Conservation (phyloP, 2,329 filamentous ascomycete species). For the Neocatenulostroma microsporum region DNA sequence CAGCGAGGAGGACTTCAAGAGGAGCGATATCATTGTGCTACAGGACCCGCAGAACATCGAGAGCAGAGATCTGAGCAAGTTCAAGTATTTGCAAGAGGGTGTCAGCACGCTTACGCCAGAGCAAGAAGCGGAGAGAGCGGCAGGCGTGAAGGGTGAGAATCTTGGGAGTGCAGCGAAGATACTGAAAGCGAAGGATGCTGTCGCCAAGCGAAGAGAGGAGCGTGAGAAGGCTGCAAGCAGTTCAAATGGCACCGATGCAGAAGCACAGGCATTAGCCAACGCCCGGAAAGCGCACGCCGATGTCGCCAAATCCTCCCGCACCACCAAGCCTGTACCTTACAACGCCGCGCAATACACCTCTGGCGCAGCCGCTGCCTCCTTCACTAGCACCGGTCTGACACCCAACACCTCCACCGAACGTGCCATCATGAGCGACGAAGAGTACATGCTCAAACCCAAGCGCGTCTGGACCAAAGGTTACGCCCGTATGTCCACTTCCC, state of each 20-base stretch:
- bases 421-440: constrained; percentile 82
- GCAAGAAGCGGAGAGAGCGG: constrained; percentile 58
- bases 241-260: constrained; percentile 11
- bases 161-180: constrained; percentile 77
- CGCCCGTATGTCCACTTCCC: constrained; percentile 76
- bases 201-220: constrained; percentile 78
- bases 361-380: constrained; percentile 82
- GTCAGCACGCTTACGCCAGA: constrained; percentile 58
- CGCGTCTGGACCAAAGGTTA: constrained; percentile 87
- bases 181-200: constrained; percentile 80
- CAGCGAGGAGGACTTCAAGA: constrained; percentile 74
- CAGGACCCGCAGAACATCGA: constrained; percentile 92
- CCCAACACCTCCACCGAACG: constrained; percentile 83
- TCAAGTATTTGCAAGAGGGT: constrained; percentile 83
- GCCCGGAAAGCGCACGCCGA: constrained; percentile 46
- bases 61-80: constrained; percentile 72
- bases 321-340: constrained; percentile 49
- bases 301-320: constrained; percentile 17
- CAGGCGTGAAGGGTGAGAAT: constrained; percentile 64
- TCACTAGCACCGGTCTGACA: constrained; percentile 89
- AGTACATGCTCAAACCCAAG: constrained; percentile 90
- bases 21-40: constrained; percentile 89
- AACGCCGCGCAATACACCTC: constrained; percentile 90
- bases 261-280: constrained; percentile 43
- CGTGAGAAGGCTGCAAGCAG: constrained; percentile 40